Base-by-base conservation (phyloP, 306 rosid species). In the Trifolium dubium region DNA sequence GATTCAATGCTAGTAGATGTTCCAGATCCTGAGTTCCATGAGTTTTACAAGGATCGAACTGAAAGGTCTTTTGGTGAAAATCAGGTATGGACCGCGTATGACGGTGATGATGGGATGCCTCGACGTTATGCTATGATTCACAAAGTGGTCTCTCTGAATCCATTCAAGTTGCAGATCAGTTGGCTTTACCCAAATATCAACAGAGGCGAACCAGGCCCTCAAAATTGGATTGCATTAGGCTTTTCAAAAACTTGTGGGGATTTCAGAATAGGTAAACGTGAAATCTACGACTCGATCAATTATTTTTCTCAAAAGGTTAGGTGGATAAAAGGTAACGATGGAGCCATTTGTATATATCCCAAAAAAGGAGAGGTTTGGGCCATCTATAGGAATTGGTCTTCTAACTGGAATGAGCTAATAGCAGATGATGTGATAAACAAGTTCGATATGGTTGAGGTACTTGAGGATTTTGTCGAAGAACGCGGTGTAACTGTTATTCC, bases 351-450 rank as follows among this genome's bases (percentile, higher is more conserved):
- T 73, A 83, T 94, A 82, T 81, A 88, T 76, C 97, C 96, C 65
- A 87, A 80, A 73, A 92, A 85, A 71, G 96, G 97, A 28, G 95
- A 94, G 70, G 95, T 94, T 82, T 92, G 97, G 97, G 97, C 99
- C 71, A 81, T 94, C 32, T 94, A 89, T 78, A 77, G 86, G 84
- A 89, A 90, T 66, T 92, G 99, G 99, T 88, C 97, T 41, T 86
- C 85, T 23, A 85, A 84, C 49, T 94, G 99, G 99, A 85, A 94
- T 68, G 99, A 87, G 64, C 78, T 86, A 44, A 91, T 94, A 28
- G 72, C 87, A 0, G 83, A 83, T 41, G 91, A 89, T 73, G 92
- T 84, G 64, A 86, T 83, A 37, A 90, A 85, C 73, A 81, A 86
- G 82, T 89, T 87, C 60, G 93, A 89, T 65, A 84, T 94, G 92